Percentiles rank a stretch among this genome's conserved stretches.
Evolutionary conservation across 2,329 filamentous ascomycete genomes (phyloP).

Genomic region (Phyllosticta citriasiana): DNA sequence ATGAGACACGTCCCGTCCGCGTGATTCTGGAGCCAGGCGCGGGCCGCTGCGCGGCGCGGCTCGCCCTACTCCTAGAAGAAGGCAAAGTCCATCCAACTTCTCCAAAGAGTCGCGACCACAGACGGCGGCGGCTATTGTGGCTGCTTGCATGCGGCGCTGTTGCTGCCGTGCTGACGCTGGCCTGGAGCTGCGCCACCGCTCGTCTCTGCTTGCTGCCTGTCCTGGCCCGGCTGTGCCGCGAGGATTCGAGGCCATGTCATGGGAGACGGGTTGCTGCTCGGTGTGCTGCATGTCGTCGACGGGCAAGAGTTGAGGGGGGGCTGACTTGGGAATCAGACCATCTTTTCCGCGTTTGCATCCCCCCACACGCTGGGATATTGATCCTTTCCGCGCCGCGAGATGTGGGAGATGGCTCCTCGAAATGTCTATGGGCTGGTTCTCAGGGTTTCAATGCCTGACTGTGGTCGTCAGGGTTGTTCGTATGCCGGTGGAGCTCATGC

Average conservation of each 20-base stretch:
- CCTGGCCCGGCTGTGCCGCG: no score
- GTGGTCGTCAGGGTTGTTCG: background rate
- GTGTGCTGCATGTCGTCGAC: background rate
- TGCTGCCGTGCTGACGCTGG: background rate
- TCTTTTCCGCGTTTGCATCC: background rate
- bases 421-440: background rate
- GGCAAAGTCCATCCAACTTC: background rate
- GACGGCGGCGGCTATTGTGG: background rate
- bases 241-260: no score
- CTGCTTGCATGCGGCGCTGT: background rate
- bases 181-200: no score
- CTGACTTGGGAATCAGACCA: background rate
- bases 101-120: background rate
- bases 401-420: background rate
- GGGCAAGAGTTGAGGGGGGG: background rate
- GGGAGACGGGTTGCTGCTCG: no score
- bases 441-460: background rate
- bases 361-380: background rate
- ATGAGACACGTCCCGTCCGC: background rate
- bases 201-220: no score
- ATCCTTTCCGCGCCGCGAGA: background rate
- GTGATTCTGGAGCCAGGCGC: background rate
- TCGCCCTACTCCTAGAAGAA: background rate
- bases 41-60: no score
- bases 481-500: background rate